Percentiles rank a stretch among this genome's conserved stretches.
Evolutionary conservation across 306 rosid genomes (phyloP).

Genomic region (Benincasa hispida): DNA sequence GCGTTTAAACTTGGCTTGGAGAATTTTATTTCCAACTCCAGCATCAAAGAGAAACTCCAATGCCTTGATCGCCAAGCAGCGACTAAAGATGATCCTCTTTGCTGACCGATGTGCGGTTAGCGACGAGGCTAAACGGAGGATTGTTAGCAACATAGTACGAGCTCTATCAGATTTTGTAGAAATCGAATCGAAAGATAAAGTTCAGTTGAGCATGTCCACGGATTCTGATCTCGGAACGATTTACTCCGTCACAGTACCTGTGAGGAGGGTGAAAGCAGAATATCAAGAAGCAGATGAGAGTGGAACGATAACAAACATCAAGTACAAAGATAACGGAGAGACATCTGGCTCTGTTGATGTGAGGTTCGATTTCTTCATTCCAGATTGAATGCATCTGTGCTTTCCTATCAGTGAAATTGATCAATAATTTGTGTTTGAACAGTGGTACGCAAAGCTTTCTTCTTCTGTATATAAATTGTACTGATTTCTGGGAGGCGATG

Average conservation of each 20-base stretch:
- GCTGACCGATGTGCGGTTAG: conserved; percentile 90
- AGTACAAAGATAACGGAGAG: conserved; percentile 78
- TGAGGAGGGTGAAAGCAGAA: conserved; percentile 80
- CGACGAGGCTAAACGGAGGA: conserved; percentile 81
- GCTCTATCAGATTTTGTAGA: conserved; percentile 90
- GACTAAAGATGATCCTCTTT: conserved; percentile 88
- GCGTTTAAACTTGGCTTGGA: conserved; percentile 88
- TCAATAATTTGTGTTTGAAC: conserved; percentile 1
- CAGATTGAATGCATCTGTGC: conserved; percentile 18
- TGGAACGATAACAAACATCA: conserved; percentile 71
- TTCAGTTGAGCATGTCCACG: conserved; percentile 75
- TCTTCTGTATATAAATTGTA: conserved; percentile 23
- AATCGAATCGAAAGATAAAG: conserved; percentile 92
- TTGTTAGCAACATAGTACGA: conserved; percentile 64
- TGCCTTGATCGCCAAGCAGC: conserved; percentile 89
- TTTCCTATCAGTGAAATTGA: neutral
- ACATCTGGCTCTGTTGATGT: conserved; percentile 57
- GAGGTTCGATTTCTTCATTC: conserved; percentile 35
- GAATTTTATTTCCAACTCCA: conserved; percentile 69
- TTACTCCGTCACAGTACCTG: conserved; percentile 89
- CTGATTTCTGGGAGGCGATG: neutral
- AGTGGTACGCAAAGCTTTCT: conserved; percentile 4
- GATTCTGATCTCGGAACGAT: conserved; percentile 87
- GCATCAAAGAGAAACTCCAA: conserved; percentile 53
- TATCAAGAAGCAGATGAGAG: conserved; percentile 64